These are phyloP conservation scores for Metroxylon sagu DNA, from an alignment of 176 grass and related monocot species.

Conservation along the genomic window DNA sequence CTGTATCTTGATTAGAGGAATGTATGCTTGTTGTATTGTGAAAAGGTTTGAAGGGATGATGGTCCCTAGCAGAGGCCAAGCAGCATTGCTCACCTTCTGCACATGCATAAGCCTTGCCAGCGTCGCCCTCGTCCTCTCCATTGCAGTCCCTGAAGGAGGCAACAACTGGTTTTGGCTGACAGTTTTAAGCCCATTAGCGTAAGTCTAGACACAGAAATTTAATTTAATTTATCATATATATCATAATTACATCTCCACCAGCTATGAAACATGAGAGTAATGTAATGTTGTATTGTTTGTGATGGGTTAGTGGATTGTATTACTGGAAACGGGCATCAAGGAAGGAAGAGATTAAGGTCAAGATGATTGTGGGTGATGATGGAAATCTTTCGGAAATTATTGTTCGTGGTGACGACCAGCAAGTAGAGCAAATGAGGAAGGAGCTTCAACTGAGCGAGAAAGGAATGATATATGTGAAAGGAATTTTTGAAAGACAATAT, in stretches of 20 bases:
- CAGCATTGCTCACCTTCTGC: constrained; percentile 86
- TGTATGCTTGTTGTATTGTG: background rate
- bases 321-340: constrained; percentile 91
- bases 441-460: constrained; percentile 72
- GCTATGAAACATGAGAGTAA: too few species aligned
- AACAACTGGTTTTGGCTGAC: constrained; percentile 99
- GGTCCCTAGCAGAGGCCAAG: constrained; percentile 85
- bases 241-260: too few species aligned
- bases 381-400: constrained; percentile 60
- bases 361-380: constrained; percentile 51
- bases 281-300: constrained; percentile 2
- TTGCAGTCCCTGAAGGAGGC: constrained; percentile 79
- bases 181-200: constrained; percentile 81
- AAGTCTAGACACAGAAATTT: constrained; percentile 11
- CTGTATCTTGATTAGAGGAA: too few species aligned
- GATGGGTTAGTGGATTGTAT: constrained; percentile 63
- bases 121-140: constrained; percentile 78
- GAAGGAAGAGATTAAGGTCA: constrained; percentile 92
- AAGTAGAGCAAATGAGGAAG: constrained; percentile 87
- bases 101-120: constrained; percentile 89
- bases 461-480: constrained; percentile 93
- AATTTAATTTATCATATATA: too few species aligned
- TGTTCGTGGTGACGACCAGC: constrained; percentile 69
- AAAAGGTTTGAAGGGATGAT: constrained; percentile 87
- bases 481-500: constrained; percentile 69